Percentiles rank a stretch among this genome's conserved stretches.
Evolutionary conservation across 176 grass and related monocot genomes (phyloP).

Genomic region (Oryza officinalis): DNA sequence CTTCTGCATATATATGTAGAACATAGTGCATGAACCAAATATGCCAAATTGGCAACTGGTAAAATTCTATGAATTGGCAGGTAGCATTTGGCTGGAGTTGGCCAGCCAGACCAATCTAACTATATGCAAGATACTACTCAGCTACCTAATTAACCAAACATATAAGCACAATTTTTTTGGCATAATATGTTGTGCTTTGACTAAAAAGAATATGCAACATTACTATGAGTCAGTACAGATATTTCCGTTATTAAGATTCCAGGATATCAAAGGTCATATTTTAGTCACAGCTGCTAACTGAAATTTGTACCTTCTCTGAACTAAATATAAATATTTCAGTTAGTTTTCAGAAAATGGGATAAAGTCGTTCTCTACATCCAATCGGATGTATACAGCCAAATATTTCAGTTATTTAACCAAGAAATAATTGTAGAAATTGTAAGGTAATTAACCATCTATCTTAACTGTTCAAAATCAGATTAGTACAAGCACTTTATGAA

Average conservation of each 20-base stretch:
- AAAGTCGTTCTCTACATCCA: too few species aligned
- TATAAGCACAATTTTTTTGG: neutral
- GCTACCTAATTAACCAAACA: neutral
- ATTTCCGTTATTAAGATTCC: neutral
- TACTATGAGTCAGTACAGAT: neutral
- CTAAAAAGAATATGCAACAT: neutral
- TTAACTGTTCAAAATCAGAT: neutral
- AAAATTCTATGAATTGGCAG: neutral
- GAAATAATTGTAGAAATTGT: neutral
- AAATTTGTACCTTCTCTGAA: neutral
- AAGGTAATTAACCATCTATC: neutral
- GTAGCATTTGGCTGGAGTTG: neutral
- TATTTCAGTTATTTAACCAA: neutral
- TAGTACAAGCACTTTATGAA: neutral
- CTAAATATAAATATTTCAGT: neutral
- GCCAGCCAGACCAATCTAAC: neutral
- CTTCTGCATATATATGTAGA: neutral
- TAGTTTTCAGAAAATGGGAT: too few species aligned
- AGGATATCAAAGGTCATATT: neutral
- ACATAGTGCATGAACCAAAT: neutral
- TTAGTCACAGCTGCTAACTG: neutral
- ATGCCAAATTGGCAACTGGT: neutral
- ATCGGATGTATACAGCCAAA: too few species aligned
- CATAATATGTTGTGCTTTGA: neutral
- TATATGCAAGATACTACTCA: neutral